phyloP scores from a whole-genome alignment of 352 stramenopile species.

The Globisporangium yorkense region DNA sequence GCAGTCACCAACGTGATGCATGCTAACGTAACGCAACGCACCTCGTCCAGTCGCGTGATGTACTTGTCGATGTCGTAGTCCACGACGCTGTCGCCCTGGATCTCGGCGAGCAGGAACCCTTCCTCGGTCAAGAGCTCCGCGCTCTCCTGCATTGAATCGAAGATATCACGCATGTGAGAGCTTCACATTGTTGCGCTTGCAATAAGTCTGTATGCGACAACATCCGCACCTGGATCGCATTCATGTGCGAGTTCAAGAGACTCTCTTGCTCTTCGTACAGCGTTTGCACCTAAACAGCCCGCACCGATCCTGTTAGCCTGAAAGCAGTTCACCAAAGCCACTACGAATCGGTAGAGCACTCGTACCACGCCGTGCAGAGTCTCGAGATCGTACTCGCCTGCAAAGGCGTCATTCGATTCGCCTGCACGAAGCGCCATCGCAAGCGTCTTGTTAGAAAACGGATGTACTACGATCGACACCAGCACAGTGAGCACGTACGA shows the following conservation, averaged over 20 bases:
- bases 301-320: neutral
- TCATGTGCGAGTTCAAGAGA: constrained; percentile 96
- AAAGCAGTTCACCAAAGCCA: neutral
- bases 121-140: constrained; percentile 96
- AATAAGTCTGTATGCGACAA: neutral
- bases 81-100: constrained; percentile 81
- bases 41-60: constrained; percentile 84
- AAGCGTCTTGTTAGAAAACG: neutral
- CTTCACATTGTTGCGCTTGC: neutral
- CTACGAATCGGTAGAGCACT: neutral
- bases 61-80: constrained; percentile 96
- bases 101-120: constrained; percentile 80
- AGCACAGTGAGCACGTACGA: constrained; percentile 21
- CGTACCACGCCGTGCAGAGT: constrained; percentile 60
- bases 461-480: neutral
- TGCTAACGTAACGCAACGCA: constrained; percentile 9
- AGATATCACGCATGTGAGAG: neutral
- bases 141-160: constrained; percentile 77
- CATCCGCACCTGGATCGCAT: constrained; percentile 84
- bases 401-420: constrained; percentile 17
- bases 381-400: constrained; percentile 44
- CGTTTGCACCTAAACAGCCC: constrained; percentile 60
- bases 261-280: constrained; percentile 96
- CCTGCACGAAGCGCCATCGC: constrained; percentile 10
- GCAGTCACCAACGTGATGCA: neutral